Evolutionary conservation across 2,329 filamentous ascomycete species (phyloP), one percentile per base, ranked within the genome.

Genomic region (Fusarium sp.): DNA sequence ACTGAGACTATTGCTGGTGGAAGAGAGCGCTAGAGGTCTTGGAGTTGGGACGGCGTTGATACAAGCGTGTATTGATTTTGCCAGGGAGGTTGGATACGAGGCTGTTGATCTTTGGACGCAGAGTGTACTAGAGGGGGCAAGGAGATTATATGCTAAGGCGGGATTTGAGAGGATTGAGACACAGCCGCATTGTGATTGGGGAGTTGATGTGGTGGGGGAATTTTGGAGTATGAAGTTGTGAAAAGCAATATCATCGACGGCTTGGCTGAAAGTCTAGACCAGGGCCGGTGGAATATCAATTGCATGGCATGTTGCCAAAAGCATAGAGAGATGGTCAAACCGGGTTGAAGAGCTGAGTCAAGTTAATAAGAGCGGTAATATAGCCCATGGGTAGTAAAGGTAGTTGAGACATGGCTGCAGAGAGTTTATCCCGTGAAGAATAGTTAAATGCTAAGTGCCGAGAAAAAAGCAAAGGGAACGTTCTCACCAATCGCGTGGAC

Each of bases 51-150:
- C 60, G 9, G 28, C 34, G 3, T 16, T 63, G 34, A 57, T 63
- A 0, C 49, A 63, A n/a, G 31, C 43, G 26, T 63, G 49, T 13
- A 62, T 63, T 0, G 28, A 63, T 23, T 63, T 63, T 9, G 49
- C 60, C 0, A 63, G 19, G 3, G 23, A 39, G 13, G 49, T 23
- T 1, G 42, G 49, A 0, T 56, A 62, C 11, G 19, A 42, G 4
- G 12, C 25, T 0, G 16, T 63, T 0, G 34, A 48, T 7, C 58
- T 63, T 3, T 63, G 58, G 60, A 62, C 60, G 0, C 60, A 63
- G 8, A 63, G 18, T 2, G 11, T 43, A 2, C 11, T 63, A 2
- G 48, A 48, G 28, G 60, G 60, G 2, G 60, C 60, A 0, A 39
- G 60, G 0, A 28, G 60, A 6, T n/a, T 63, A 7, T 63, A 63